Conservation (phyloP, 495 filamentous ascomycete species). For the Saxophila tyrrhenica region DNA sequence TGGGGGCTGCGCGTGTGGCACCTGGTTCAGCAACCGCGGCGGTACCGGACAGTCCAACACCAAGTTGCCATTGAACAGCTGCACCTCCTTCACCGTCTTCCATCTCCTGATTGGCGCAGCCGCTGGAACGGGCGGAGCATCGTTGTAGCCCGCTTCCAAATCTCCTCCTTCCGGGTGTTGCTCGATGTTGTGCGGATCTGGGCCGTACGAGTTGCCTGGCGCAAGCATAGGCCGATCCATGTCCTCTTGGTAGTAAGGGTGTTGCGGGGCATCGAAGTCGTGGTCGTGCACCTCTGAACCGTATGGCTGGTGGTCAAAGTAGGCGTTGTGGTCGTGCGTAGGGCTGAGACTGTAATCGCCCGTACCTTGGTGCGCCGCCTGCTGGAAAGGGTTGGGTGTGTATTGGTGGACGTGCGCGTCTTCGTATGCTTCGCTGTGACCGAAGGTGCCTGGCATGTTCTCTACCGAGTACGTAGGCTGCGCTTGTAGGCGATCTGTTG, state of each 20-base stretch:
- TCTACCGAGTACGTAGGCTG: slow-evolving; percentile 80
- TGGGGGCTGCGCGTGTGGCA: slow-evolving; percentile 65
- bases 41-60: slow-evolving; percentile 96
- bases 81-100: slow-evolving; percentile 98
- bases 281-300: not conserved
- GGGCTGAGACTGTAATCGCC: slow-evolving; percentile 68
- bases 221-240: slow-evolving; percentile 53
- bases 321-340: slow-evolving; percentile 63
- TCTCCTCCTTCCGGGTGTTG: slow-evolving; percentile 31
- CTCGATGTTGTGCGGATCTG: slow-evolving; percentile 33
- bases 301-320: slow-evolving; percentile 29
- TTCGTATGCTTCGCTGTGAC: slow-evolving; percentile 56
- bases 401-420: slow-evolving; percentile 31
- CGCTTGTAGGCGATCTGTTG: slow-evolving; percentile 50
- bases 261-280: slow-evolving; percentile 12
- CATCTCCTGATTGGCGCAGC: slow-evolving; percentile 73
- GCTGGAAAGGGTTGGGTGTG: slow-evolving; percentile 27
- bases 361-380: slow-evolving; percentile 34
- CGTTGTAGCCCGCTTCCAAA: slow-evolving; percentile 26
- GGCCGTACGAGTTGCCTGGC: slow-evolving; percentile 42
- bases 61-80: slow-evolving; percentile 91
- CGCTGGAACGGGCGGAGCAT: slow-evolving; percentile 34
- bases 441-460: slow-evolving; percentile 58
- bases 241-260: slow-evolving; percentile 41
- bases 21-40: slow-evolving; percentile 70